Base-by-base conservation (phyloP, 106 monocot genomes). In the Hemerocallis citrina region DNA sequence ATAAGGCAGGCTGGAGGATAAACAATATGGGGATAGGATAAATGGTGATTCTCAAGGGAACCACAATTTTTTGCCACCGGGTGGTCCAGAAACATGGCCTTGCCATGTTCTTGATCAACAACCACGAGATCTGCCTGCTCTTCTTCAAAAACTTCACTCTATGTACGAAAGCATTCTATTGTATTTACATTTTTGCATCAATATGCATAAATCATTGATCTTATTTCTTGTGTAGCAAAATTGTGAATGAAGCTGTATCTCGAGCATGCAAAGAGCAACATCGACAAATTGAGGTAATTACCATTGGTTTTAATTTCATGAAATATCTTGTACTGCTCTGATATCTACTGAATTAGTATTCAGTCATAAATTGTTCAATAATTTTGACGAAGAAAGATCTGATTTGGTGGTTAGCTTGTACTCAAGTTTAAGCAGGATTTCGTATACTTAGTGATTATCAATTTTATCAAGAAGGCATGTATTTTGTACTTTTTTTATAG, bases 71-170 rank as follows among this genome's bases (percentile, higher is more conserved):
- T 57, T 70, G 36, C 25, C 62, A 27, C 67, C 72, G 39, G 45
- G 34, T 74, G 71, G 84, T 55, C 78, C 91, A 41, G 86, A 86
- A 69, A 77, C 70, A 60, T 96, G 96, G 96, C 96, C 91, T 35
- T 68, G 20, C 33, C 87, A 76, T 57, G 81, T 96, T 72, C 67
- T 84, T 77, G 91, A 84, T 38, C 96, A 96, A 66, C 91, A 96
- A 68, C 87, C 96, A 55, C 78, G 77, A 19, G 91, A 96, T 67
- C 49, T 96, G 49, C 25, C 74, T 58, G 64, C 90, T 56, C 87
- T 96, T 79, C 81, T 96, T 66, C 96, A 96, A 64, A 96, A 96
- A 55, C 87, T 96, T 28, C 91, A 96, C 72, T 96, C 96, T 55
- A 71, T 71, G 95, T 95, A 71, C 23, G 38, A 52, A 67, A 55